phyloP scores from a whole-genome alignment of 1,284 basidiomycete genomes.

The Ustilago sp. region DNA sequence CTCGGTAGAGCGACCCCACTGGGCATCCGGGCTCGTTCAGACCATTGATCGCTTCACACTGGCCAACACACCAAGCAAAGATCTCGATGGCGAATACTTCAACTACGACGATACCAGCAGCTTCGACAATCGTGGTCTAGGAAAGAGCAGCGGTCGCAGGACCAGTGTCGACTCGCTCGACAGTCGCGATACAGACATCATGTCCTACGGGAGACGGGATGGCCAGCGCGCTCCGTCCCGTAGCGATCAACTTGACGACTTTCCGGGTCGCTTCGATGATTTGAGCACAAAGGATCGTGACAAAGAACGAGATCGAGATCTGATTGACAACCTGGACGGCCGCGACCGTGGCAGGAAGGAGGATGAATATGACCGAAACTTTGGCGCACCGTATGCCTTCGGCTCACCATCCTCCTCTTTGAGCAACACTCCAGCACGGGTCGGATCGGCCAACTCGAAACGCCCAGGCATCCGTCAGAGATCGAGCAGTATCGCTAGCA shows the following conservation, averaged over 20 bases:
- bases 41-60: conserved; percentile 59
- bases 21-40: conserved; percentile 42
- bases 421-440: conserved; percentile 38
- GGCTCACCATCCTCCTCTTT: conserved; percentile 35
- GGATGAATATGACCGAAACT: conserved; percentile 31
- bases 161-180: conserved; percentile 42
- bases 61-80: conserved; percentile 47
- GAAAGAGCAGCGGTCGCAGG: conserved; percentile 31
- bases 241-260: conserved; percentile 22
- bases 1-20: conserved; percentile 52
- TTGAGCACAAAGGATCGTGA: conserved; percentile 23
- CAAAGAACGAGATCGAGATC: conserved; percentile 1
- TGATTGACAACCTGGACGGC: conserved; percentile 17
- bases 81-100: conserved; percentile 50
- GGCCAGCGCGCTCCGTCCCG: conserved; percentile 8
- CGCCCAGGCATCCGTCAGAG: conserved; percentile 31
- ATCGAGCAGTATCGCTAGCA: conserved; percentile 43
- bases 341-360: conserved; percentile 21
- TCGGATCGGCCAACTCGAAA: conserved; percentile 36
- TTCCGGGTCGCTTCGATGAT: conserved; percentile 33
- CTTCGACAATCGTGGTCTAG: conserved; percentile 31
- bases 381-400: conserved; percentile 40
- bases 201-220: conserved; percentile 2
- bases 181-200: conserved; percentile 30
- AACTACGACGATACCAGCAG: conserved; percentile 47